Percentiles rank a stretch among this genome's conserved stretches.
phyloP scores from a whole-genome alignment of 1,139 yeast genomes.

The Kluyveromyces sp. region DNA sequence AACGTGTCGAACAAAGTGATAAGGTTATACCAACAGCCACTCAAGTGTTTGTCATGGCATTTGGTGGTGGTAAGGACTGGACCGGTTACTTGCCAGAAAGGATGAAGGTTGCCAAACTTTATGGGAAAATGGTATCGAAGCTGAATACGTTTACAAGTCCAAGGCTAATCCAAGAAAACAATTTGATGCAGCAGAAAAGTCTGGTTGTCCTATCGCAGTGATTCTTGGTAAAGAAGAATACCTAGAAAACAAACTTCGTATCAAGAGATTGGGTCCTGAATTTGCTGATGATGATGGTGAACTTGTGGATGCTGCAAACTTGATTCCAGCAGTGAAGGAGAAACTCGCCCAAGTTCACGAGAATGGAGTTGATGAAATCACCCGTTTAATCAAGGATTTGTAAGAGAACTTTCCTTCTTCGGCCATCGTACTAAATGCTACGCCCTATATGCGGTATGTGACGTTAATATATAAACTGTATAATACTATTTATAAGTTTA shows the following conservation, averaged over 20 bases:
- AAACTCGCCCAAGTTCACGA: slow-evolving; percentile 39
- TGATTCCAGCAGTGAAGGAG: slow-evolving; percentile 47
- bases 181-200: slow-evolving; percentile 93
- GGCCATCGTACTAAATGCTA: slow-evolving; percentile 44
- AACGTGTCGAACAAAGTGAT: slow-evolving; percentile 52
- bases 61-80: slow-evolving; percentile 97
- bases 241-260: slow-evolving; percentile 65
- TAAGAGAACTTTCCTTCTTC: slow-evolving; percentile 16
- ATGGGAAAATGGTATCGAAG: slow-evolving; percentile 84
- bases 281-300: slow-evolving; percentile 86
- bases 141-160: slow-evolving; percentile 84
- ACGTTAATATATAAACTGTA: slow-evolving; percentile 33
- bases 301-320: slow-evolving; percentile 51
- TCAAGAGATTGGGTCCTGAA: slow-evolving; percentile 83
- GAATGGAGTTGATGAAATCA: slow-evolving; percentile 44
- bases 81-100: slow-evolving; percentile 85
- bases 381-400: slow-evolving; percentile 52
- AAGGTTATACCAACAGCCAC: slow-evolving; percentile 75
- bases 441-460: slow-evolving; percentile 38
- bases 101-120: slow-evolving; percentile 70
- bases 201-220: slow-evolving; percentile 86
- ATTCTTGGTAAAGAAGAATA: slow-evolving; percentile 93
- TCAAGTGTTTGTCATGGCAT: slow-evolving; percentile 93
- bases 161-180: slow-evolving; percentile 94
- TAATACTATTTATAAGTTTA: slow-evolving; percentile 49